A percentile compares a stretch with the other conserved stretches of the same genome.
phyloP scores from a whole-genome alignment of 257 asterid genomes.

The Petunia axillaris region DNA sequence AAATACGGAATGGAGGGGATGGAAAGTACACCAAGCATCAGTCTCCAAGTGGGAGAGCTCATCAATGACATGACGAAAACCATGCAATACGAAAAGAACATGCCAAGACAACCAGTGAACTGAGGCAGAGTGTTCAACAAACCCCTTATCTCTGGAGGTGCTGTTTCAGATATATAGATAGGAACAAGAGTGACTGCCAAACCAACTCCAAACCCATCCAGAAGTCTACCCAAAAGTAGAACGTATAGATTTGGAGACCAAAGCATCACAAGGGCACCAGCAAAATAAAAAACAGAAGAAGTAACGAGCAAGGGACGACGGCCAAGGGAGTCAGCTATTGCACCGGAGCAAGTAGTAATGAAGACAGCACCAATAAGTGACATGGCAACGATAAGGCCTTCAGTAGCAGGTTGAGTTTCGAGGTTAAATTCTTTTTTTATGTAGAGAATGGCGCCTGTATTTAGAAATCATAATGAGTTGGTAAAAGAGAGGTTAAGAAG shows the following conservation, averaged over 20 bases:
- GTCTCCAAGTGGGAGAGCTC: conserved; percentile 60
- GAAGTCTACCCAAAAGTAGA: conserved; percentile 59
- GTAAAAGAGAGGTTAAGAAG: not conserved
- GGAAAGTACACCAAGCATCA: conserved; percentile 63
- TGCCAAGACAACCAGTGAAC: conserved; percentile 55
- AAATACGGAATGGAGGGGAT: conserved; percentile 56
- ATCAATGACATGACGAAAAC: conserved; percentile 62
- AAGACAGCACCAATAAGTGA: conserved; percentile 67
- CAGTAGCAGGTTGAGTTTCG: conserved; percentile 58
- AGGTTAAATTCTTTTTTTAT: conserved; percentile 58
- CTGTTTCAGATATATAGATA: conserved; percentile 64
- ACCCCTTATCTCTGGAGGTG: conserved; percentile 76
- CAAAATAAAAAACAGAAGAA: conserved; percentile 53
- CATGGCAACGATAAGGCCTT: conserved; percentile 67
- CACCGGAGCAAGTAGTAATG: conserved; percentile 59
- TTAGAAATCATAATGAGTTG: not conserved
- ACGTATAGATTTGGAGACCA: conserved; percentile 73
- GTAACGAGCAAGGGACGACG: conserved; percentile 64
- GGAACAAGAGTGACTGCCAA: conserved; percentile 66
- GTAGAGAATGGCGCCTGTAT: conserved; percentile 55
- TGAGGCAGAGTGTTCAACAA: conserved; percentile 68
- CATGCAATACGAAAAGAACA: conserved; percentile 59
- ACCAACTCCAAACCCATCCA: conserved; percentile 71
- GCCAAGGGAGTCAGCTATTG: conserved; percentile 57
- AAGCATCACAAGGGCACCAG: conserved; percentile 57